A percentile compares a stretch with the other conserved stretches of the same genome.
These are phyloP conservation scores for Babesia bovis DNA, from an alignment of 169 alveolate genomes.

Conservation along the genomic window DNA sequence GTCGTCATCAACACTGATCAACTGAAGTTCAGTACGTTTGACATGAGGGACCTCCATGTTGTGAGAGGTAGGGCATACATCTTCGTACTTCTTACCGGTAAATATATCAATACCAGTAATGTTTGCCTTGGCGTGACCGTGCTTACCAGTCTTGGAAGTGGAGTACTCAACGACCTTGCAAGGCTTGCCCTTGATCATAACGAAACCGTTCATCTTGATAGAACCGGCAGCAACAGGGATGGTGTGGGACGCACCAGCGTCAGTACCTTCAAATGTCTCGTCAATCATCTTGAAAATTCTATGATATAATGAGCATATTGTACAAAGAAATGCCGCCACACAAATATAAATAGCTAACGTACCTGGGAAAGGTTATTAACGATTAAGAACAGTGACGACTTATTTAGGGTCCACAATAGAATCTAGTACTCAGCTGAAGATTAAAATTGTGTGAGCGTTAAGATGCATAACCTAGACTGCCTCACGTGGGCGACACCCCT, in stretches of 20 bases:
- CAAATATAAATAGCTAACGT: not conserved
- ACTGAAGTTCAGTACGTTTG: constrained; percentile 89
- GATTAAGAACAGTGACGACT: not conserved
- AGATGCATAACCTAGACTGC: not conserved
- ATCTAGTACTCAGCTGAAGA: not conserved
- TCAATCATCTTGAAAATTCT: constrained; percentile 56
- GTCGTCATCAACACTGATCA: constrained; percentile 91
- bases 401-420: not conserved
- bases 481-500: constrained; percentile 10
- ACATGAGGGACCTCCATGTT: constrained; percentile 96
- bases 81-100: constrained; percentile 96
- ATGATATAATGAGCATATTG: not conserved
- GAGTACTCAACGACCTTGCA: constrained; percentile 95
- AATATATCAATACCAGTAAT: constrained; percentile 97
- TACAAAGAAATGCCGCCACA: not conserved
- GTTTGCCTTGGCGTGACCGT: constrained; percentile 99
- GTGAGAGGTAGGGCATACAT: constrained; percentile 96
- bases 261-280: constrained; percentile 69
- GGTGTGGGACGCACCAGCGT: constrained; percentile 95
- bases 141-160: constrained; percentile 98
- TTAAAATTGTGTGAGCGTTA: not conserved
- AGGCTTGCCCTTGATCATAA: constrained; percentile 96
- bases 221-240: constrained; percentile 96
- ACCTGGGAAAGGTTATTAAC: not conserved
- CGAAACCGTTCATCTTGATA: constrained; percentile 94